phyloP scores from a whole-genome alignment of 352 stramenopile genomes.

The Peronospora destructor region DNA sequence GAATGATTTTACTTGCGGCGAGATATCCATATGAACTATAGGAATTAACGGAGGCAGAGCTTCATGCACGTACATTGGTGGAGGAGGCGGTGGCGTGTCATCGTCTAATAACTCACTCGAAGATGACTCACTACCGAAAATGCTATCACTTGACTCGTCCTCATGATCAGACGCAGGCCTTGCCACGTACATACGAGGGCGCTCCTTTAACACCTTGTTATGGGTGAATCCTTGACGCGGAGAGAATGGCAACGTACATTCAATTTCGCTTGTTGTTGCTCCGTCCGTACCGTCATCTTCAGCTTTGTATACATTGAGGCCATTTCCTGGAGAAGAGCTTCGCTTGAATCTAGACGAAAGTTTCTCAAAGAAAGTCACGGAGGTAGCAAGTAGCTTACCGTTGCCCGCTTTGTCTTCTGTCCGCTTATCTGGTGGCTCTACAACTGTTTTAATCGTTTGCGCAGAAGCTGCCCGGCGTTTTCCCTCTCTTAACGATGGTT shows the following conservation, averaged over 20 bases:
- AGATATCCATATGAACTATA: slow-evolving; percentile 15
- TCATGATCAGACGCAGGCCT: slow-evolving; percentile 56
- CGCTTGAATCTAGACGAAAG: slow-evolving; percentile 79
- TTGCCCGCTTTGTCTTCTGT: slow-evolving; percentile 32
- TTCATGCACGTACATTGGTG: slow-evolving; percentile 21
- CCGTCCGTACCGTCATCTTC: slow-evolving; percentile 23
- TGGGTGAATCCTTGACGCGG: slow-evolving; percentile 19
- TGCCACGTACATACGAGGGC: slow-evolving; percentile 75
- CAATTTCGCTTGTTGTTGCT: slow-evolving; percentile 10
- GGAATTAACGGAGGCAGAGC: slow-evolving; percentile 7
- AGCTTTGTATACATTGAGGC: slow-evolving; percentile 13
- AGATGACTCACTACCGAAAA: slow-evolving; percentile 73
- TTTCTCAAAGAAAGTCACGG: slow-evolving; percentile 81
- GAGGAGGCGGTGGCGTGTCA: slow-evolving; percentile 45
- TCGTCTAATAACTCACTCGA: slow-evolving; percentile 40
- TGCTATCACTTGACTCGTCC: slow-evolving; percentile 82
- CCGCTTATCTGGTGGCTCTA: slow-evolving; percentile 22
- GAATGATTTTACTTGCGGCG: slow-evolving; percentile 27
- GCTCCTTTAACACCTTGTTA: slow-evolving; percentile 48
- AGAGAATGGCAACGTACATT: slow-evolving; percentile 24
- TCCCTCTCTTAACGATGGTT: slow-evolving; percentile 21
- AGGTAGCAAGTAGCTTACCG: slow-evolving; percentile 31
- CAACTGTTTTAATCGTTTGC: slow-evolving; percentile 24
- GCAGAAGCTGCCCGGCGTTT: slow-evolving; percentile 34
- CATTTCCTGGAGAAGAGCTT: slow-evolving; percentile 42